Evolutionary conservation across 164 flowering plant genomes (phyloP).

Genomic region (Liriodendron chinense): DNA sequence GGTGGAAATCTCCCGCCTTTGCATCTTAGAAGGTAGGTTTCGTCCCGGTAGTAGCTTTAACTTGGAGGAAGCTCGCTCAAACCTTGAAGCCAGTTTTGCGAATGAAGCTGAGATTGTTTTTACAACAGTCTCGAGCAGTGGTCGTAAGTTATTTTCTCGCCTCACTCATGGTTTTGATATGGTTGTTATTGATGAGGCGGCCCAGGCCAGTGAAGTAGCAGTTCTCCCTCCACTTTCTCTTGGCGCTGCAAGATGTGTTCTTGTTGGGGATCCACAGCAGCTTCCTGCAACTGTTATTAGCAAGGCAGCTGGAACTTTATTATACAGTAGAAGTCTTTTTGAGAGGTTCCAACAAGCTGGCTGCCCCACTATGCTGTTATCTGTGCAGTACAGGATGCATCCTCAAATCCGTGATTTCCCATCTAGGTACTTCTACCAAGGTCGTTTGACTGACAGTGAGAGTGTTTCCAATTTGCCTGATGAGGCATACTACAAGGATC

Average conservation of each 20-base stretch:
- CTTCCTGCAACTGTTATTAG: conserved; percentile 98
- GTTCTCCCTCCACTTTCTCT: conserved; percentile 91
- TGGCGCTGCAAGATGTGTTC: conserved; percentile 95
- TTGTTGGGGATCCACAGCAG: conserved; percentile 99
- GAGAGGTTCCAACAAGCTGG: conserved; percentile 97
- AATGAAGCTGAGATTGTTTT: conserved; percentile 98
- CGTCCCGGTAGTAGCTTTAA: conserved; percentile 65
- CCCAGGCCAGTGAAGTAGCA: conserved; percentile 95
- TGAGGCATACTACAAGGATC: conserved; percentile 76
- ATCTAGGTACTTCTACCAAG: conserved; percentile 91
- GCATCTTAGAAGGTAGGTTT: conserved; percentile 69
- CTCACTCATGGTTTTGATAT: conserved; percentile 96
- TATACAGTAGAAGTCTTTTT: conserved; percentile 92
- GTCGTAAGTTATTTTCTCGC: conserved; percentile 87
- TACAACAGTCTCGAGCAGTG: conserved; percentile 95
- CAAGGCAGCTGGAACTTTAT: conserved; percentile 89
- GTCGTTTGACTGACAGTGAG: conserved; percentile 91
- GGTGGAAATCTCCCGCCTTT: conserved; percentile 85
- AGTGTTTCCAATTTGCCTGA: conserved; percentile 70
- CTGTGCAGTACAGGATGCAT: conserved; percentile 97
- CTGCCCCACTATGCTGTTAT: conserved; percentile 88
- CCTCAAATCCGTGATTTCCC: conserved; percentile 97
- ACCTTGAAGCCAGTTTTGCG: conserved; percentile 95
- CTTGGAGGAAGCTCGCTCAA: conserved; percentile 86
- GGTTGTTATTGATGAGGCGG: conserved; percentile 98